Conservation (phyloP, 805 yeast genomes). For the Teunomyces pallodes region DNA sequence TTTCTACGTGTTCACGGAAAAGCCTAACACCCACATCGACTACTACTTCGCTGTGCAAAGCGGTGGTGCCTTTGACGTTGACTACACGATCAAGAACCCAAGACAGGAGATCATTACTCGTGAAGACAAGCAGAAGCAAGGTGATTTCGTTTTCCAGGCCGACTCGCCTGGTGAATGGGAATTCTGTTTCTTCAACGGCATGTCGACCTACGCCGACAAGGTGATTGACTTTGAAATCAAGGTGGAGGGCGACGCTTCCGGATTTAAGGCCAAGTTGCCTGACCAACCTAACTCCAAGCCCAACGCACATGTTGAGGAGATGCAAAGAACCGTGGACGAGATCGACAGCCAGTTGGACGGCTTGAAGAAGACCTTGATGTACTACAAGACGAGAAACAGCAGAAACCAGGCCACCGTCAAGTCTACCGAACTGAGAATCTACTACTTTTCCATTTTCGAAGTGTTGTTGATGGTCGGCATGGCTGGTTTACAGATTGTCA, state of each 20-base stretch:
- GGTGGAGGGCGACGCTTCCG: conserved; percentile 40
- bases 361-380: conserved; percentile 60
- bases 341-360: conserved; percentile 61
- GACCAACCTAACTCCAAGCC: conserved; percentile 46
- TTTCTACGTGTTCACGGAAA: conserved; percentile 65
- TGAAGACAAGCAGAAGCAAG: conserved; percentile 68
- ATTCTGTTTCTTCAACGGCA: conserved; percentile 79
- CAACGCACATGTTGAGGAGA: conserved; percentile 49
- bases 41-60: conserved; percentile 82
- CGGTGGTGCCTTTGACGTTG: conserved; percentile 79
- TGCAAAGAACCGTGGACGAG: conserved; percentile 52
- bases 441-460: conserved; percentile 71
- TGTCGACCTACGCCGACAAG: conserved; percentile 80
- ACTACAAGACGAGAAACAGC: conserved; percentile 86
- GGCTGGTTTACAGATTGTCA: conserved; percentile 66
- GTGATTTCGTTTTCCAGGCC: conserved; percentile 73
- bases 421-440: conserved; percentile 74
- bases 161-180: conserved; percentile 74
- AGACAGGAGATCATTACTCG: conserved; percentile 49
- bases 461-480: conserved; percentile 71
- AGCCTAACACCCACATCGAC: conserved; percentile 58
- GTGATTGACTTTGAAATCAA: conserved; percentile 80
- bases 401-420: conserved; percentile 87
- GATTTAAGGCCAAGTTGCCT: conserved; percentile 62
- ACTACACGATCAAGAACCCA: conserved; percentile 63